Percentiles rank a stretch among this genome's conserved stretches.
These are phyloP conservation scores for Chytridiales sp. DNA, from an alignment of 371 early-diverging fungal genomes.

Conservation along the genomic window DNA sequence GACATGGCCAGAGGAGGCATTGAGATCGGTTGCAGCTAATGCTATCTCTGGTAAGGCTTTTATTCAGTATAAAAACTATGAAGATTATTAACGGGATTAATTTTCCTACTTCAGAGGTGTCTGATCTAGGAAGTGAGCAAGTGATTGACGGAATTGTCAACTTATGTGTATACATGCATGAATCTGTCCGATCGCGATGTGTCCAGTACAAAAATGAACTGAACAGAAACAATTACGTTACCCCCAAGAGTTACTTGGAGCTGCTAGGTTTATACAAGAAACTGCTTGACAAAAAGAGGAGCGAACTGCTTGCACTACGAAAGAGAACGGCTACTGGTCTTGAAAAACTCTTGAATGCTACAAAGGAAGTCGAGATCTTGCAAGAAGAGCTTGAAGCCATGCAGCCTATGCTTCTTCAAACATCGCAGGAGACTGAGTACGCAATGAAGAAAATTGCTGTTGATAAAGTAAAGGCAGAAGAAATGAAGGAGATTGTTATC, in stretches of 20 bases:
- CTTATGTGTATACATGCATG: constrained; percentile 61
- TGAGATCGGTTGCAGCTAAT: constrained; percentile 57
- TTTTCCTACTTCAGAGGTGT: constrained; percentile 37
- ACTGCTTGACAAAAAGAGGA: constrained; percentile 55
- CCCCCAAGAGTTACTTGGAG: constrained; percentile 58
- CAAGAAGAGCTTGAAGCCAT: constrained; percentile 61
- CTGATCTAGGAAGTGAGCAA: constrained; percentile 57
- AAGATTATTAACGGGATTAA: neutral
- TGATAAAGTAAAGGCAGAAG: constrained; percentile 59
- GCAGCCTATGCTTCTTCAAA: constrained; percentile 61
- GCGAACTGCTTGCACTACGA: constrained; percentile 52
- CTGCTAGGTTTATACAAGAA: constrained; percentile 53
- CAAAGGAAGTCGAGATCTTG: constrained; percentile 60
- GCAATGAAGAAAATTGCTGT: constrained; percentile 61
- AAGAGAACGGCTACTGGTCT: constrained; percentile 59
- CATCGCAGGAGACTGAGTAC: constrained; percentile 58
- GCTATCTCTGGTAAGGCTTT: constrained; percentile 35
- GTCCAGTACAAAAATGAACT: constrained; percentile 51
- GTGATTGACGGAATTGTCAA: constrained; percentile 61
- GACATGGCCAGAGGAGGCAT: constrained; percentile 65
- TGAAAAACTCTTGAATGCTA: constrained; percentile 57
- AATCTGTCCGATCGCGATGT: constrained; percentile 53
- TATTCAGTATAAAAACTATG: too few relatives aligned
- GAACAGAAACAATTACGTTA: constrained; percentile 56
- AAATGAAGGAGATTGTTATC: constrained; percentile 51